A percentile compares a stretch with the other conserved stretches of the same genome.
These are phyloP conservation scores for Termitomyces sp. DNA, from an alignment of 768 basidiomycete species.

Conservation along the genomic window DNA sequence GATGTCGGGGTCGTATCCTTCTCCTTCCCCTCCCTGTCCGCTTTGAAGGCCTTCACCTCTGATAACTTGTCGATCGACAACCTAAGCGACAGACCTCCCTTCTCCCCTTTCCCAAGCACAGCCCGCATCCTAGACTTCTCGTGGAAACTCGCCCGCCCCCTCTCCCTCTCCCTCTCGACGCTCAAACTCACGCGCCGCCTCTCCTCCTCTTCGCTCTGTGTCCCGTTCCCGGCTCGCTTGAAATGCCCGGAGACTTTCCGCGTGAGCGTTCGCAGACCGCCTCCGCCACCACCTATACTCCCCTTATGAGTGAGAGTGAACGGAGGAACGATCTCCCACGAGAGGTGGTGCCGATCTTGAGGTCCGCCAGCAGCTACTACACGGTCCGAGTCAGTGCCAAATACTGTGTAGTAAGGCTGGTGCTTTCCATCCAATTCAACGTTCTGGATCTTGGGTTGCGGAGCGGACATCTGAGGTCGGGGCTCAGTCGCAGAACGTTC, in stretches of 20 bases:
- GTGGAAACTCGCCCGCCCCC: conserved; percentile 31
- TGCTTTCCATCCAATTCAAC: background rate
- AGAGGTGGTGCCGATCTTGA: conserved; percentile 28
- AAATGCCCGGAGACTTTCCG: conserved; percentile 35
- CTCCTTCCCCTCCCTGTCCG: background rate
- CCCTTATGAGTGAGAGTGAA: conserved; percentile 9
- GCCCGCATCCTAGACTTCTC: conserved; percentile 23
- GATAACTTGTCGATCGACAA: conserved; percentile 31
- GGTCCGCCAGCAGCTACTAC: conserved; percentile 42
- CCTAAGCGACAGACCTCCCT: conserved; percentile 23
- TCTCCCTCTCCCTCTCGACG: conserved; percentile 4
- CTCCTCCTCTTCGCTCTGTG: conserved; percentile 8
- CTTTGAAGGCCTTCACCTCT: conserved; percentile 8
- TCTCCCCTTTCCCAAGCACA: conserved; percentile 13
- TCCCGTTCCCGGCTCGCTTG: conserved; percentile 19
- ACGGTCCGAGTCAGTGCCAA: conserved; percentile 44
- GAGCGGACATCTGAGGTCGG: background rate
- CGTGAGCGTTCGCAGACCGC: conserved; percentile 25
- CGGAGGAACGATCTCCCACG: conserved; percentile 21
- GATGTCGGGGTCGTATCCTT: background rate
- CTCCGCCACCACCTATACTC: background rate
- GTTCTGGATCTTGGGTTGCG: too few relatives aligned
- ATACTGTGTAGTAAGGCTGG: conserved; percentile 56
- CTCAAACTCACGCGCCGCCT: background rate
- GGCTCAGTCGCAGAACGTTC: background rate